A percentile compares a stretch with the other conserved stretches of the same genome.
Conservation (phyloP, 768 basidiomycete species). For the Russula sp. region DNA sequence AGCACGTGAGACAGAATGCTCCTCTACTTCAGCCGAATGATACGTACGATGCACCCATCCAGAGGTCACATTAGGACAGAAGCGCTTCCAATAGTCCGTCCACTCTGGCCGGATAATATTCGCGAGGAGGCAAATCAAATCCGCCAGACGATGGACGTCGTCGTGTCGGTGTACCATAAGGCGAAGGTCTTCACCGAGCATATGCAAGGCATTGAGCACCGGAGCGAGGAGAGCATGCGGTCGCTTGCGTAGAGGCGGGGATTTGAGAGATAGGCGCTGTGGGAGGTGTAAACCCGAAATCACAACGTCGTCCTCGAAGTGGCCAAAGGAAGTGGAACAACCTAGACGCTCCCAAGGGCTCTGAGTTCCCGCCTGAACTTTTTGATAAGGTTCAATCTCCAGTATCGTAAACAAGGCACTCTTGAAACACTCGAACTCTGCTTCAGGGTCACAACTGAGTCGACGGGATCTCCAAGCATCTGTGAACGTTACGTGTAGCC, state of each 20-base stretch:
- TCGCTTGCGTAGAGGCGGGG: constrained; percentile 10
- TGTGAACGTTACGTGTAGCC: constrained; percentile 49
- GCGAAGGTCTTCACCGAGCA: constrained; percentile 64
- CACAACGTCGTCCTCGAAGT: constrained; percentile 55
- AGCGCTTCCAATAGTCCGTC: constrained; percentile 88
- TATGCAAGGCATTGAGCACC: constrained; percentile 69
- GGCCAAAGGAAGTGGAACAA: constrained; percentile 35
- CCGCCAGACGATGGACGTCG: constrained; percentile 49
- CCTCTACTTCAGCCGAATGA: not conserved
- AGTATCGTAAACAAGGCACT: constrained; percentile 46
- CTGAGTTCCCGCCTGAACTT: constrained; percentile 5
- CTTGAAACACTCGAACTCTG: constrained; percentile 52
- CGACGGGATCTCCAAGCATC: constrained; percentile 45
- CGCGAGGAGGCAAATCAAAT: constrained; percentile 57
- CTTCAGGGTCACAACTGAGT: constrained; percentile 37
- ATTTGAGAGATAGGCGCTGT: not conserved
- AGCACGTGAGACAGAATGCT: constrained; percentile 6
- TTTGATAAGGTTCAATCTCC: constrained; percentile 25
- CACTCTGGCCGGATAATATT: constrained; percentile 69
- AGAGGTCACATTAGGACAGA: constrained; percentile 56
- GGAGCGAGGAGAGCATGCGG: constrained; percentile 46
- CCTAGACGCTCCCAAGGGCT: constrained; percentile 45
- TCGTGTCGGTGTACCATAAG: constrained; percentile 49
- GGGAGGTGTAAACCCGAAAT: constrained; percentile 40
- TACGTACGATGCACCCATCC: constrained; percentile 40